phyloP scores from a whole-genome alignment of 2,329 filamentous ascomycete species.

The Seiridium cupressi region DNA sequence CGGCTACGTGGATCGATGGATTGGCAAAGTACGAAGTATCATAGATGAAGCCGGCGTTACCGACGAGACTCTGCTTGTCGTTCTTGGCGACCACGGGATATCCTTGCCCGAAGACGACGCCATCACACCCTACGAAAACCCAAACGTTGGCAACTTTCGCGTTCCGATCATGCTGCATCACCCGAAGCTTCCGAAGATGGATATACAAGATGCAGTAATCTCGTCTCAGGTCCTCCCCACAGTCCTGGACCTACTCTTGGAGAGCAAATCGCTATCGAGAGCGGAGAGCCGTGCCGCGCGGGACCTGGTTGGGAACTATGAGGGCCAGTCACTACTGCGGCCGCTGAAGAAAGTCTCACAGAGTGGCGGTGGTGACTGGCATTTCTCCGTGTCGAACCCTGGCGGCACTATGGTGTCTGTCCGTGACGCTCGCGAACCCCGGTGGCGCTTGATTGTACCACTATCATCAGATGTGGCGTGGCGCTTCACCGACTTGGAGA shows the following conservation, averaged over 20 bases:
- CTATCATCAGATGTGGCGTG: not conserved
- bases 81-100: not conserved
- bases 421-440: not conserved
- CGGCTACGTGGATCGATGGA: not conserved
- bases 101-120: not conserved
- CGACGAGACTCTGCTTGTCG: not conserved
- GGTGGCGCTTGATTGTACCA: not conserved
- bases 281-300: not conserved
- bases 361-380: not conserved
- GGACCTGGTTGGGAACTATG: not conserved
- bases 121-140: not conserved
- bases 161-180: not conserved
- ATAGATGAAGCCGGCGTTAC: not conserved
- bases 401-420: not conserved
- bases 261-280: not conserved
- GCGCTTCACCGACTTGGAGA: not conserved
- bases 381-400: not conserved
- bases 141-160: not conserved
- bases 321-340: not conserved
- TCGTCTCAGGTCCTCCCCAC: not conserved
- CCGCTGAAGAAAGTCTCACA: not conserved
- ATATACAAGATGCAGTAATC: not conserved
- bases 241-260: not conserved
- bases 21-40: not conserved
- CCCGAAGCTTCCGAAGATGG: not conserved